A percentile compares a stretch with the other conserved stretches of the same genome.
Evolutionary conservation across 306 rosid genomes (phyloP).

Genomic region (Vigna radiata): DNA sequence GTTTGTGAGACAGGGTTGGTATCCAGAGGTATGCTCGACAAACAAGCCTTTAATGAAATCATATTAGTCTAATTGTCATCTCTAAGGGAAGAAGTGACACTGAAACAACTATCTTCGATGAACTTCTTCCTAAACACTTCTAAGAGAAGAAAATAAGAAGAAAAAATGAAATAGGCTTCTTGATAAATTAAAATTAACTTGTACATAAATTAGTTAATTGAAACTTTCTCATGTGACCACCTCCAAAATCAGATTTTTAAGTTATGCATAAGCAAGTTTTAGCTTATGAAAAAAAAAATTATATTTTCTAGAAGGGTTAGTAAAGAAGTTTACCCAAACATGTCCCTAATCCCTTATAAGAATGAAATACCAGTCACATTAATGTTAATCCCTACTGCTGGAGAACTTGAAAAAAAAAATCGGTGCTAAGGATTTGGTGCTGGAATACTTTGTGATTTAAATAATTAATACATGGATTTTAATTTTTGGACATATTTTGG

Average conservation of each 20-base stretch:
- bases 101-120: background rate
- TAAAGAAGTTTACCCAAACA: too few species aligned
- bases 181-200: too few species aligned
- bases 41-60: slow-evolving; percentile 16
- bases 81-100: slow-evolving; percentile 10
- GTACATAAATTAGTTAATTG: too few species aligned
- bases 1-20: slow-evolving; percentile 58
- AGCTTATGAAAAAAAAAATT: too few species aligned
- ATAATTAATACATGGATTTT: slow-evolving; percentile 6
- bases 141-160: too few species aligned
- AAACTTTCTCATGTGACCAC: too few species aligned
- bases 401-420: background rate
- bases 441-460: slow-evolving; percentile 18
- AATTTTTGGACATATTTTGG: slow-evolving; percentile 7
- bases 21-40: slow-evolving; percentile 62
- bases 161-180: too few species aligned
- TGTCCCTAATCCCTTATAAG: slow-evolving; percentile 3
- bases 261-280: too few species aligned
- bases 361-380: slow-evolving; percentile 3
- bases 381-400: slow-evolving; percentile 8
- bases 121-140: too few species aligned
- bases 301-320: too few species aligned
- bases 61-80: background rate
- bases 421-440: background rate
- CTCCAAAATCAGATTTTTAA: too few species aligned